A percentile compares a stretch with the other conserved stretches of the same genome.
Evolutionary conservation across 495 filamentous ascomycete species (phyloP).

Genomic region (Neurospora intermedia): DNA sequence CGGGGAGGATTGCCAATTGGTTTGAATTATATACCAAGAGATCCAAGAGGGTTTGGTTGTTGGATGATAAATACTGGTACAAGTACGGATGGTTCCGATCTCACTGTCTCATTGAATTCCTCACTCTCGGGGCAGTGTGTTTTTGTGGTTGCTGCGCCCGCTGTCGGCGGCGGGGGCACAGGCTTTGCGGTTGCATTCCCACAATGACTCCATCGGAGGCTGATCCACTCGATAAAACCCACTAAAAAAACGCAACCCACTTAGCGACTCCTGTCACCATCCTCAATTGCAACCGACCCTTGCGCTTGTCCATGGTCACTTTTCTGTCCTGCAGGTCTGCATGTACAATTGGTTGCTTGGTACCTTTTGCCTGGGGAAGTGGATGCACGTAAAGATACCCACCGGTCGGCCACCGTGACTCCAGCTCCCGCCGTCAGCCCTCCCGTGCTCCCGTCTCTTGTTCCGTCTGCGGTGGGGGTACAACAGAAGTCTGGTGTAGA

Average conservation of each 20-base stretch:
- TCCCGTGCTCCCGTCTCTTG: background rate
- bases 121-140: background rate
- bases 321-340: background rate
- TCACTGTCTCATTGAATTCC: background rate
- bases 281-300: background rate
- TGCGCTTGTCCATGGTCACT: background rate
- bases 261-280: background rate
- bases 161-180: background rate
- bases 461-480: background rate
- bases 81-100: background rate
- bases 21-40: background rate
- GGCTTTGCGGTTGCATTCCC: background rate
- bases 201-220: background rate
- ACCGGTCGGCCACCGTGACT: background rate
- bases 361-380: background rate
- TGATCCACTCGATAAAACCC: background rate
- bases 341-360: background rate
- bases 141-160: background rate
- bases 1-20: background rate
- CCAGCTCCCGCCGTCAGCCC: background rate
- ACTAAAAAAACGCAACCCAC: background rate
- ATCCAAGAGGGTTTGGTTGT: background rate
- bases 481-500: background rate
- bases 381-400: background rate
- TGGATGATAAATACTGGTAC: background rate